Conservation (phyloP, 805 yeast genomes). For the Wickerhamiella occidentalis region DNA sequence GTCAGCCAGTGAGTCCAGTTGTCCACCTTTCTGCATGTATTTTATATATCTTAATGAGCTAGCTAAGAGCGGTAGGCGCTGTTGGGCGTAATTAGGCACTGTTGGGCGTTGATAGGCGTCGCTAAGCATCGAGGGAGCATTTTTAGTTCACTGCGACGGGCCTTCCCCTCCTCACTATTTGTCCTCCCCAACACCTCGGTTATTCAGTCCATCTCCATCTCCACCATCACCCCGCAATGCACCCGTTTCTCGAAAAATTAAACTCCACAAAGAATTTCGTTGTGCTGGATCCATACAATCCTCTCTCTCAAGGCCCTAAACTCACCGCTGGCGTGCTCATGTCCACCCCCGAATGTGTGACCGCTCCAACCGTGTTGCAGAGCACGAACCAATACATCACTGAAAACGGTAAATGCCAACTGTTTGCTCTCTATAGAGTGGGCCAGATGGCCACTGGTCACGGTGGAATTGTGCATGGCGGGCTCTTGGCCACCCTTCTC, state of each 20-base stretch:
- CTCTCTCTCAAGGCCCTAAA: slow-evolving; percentile 10
- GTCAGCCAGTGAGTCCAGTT: no score
- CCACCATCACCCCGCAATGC: slow-evolving; percentile 12
- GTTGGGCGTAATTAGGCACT: no score
- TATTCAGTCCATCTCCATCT: neutral
- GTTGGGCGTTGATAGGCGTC: no score
- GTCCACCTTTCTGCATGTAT: no score
- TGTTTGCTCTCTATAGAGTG: slow-evolving; percentile 56
- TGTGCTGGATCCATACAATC: slow-evolving; percentile 14
- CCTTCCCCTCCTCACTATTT: no score
- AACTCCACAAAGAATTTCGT: slow-evolving; percentile 17
- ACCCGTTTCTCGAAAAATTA: slow-evolving; percentile 19
- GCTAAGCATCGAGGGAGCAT: no score
- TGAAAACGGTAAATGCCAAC: slow-evolving; percentile 26
- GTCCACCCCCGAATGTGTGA: slow-evolving; percentile 13
- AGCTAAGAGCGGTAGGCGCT: no score
- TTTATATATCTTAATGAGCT: no score
- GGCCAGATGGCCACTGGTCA: slow-evolving; percentile 56
- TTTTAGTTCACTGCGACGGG: no score
- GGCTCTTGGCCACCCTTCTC: slow-evolving; percentile 65
- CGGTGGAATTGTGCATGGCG: slow-evolving; percentile 75
- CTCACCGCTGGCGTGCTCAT: slow-evolving; percentile 16
- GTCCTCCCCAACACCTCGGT: neutral
- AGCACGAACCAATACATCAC: slow-evolving; percentile 16
- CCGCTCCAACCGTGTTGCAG: slow-evolving; percentile 14